Base-by-base conservation (phyloP, 495 filamentous ascomycete species). In the Halenospora varia region DNA sequence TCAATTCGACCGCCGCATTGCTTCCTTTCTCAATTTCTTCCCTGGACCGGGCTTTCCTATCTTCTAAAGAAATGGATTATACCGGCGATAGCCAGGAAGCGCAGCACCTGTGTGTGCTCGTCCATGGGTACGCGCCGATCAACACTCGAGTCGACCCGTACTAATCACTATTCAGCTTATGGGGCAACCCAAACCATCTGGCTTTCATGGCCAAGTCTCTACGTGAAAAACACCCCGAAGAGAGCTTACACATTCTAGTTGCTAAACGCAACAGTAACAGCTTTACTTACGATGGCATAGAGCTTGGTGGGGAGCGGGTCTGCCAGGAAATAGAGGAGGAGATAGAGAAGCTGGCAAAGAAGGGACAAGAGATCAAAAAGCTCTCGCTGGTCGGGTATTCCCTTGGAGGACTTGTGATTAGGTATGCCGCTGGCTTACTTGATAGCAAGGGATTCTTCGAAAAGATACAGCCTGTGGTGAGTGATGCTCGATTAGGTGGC, bases 231-330 rank as follows among this genome's bases (percentile, higher is more conserved):
- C 75, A 90, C 67, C 71, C 82, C 17, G 78, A 83, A 61, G 58
- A 63, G 22, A 56, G 18, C 9, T 69, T 97, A 4, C 78, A 92
- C 67, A 82, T 96, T 52, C 79, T 96, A 22, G 75, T 86, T 25
- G 81, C 87, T 2, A 88, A 92, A 72, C 80, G 84, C 55, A 97
- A 97, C 70, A 76, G 82, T 52, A 90, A 91, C 3, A 86, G 74
- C 57, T 89, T 86, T 71, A 97, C 93, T 20, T 97, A 97, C 70
- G 93, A 97, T 72, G 93, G 93, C 51, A 91, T 97, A 66, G 92
- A 97, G 63, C 74, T 86, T 9, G 89, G 92, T 55, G 93, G 89
- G 56, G 93, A 97, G 76, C 85, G 93, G 40, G 84, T 97, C 25
- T 87, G 86, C 18, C 75, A 84, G 60, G 93, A 97, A 75, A 90